These are phyloP conservation scores for Allium fistulosum DNA, from an alignment of 106 monocot species.

Conservation along the genomic window DNA sequence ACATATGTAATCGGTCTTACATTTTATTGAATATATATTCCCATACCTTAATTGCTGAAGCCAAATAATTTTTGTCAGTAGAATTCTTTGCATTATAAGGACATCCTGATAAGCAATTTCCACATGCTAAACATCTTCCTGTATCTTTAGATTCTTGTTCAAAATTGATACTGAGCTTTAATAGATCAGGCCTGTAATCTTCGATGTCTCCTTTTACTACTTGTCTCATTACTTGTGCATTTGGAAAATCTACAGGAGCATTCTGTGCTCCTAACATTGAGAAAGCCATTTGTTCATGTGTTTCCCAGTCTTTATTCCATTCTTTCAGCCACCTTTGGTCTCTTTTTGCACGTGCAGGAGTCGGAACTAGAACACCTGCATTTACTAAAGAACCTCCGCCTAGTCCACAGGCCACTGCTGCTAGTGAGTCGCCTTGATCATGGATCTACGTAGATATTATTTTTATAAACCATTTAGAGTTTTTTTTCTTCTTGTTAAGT, in stretches of 20 bases:
- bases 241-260: constrained; percentile 16
- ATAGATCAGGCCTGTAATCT: constrained; percentile 16
- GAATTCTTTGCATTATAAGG: constrained; percentile 40
- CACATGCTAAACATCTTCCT: constrained; percentile 24
- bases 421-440: constrained; percentile 25
- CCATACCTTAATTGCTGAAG: constrained; percentile 19
- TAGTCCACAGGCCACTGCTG: constrained; percentile 23
- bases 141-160: constrained; percentile 1
- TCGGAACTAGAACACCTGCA: constrained; percentile 17
- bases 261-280: constrained; percentile 19
- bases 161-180: constrained; percentile 29
- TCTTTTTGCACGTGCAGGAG: constrained; percentile 16
- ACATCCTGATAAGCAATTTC: constrained; percentile 35
- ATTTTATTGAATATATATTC: background rate
- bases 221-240: constrained; percentile 18
- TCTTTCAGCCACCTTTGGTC: constrained; percentile 27
- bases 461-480: too few species aligned
- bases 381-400: constrained; percentile 34
- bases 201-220: constrained; percentile 19
- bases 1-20: background rate
- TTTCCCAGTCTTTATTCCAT: constrained; percentile 24
- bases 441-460: constrained; percentile 9
- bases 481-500: too few species aligned
- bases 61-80: constrained; percentile 30
- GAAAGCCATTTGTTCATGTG: constrained; percentile 14